Evolutionary conservation across 306 rosid species (phyloP), one percentile per base, ranked within the genome.

Genomic region (Arachis stenosperma): DNA sequence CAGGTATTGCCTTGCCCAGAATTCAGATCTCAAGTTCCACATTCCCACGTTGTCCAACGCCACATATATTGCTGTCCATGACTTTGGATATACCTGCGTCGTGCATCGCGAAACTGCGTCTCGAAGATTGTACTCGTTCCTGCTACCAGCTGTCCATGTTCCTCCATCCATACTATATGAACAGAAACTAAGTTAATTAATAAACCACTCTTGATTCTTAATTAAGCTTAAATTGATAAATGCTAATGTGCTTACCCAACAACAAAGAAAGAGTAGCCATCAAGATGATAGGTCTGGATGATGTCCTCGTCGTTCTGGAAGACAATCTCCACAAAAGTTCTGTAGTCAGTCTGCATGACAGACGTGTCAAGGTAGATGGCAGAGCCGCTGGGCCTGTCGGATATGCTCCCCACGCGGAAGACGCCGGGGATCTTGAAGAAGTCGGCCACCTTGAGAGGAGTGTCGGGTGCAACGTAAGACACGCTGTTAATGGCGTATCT

Each of bases 1-100:
- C 4, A 94, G 89, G 76, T 91, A 94, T 8, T 94, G 99, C 9
- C 99, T 74, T 29, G 90, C 99, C 99, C 99, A 94, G 66, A 76
- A 89, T 83, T 94, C 99, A 17, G 95, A 72, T 87, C 99, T 88
- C 82, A 94, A 65, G 90, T 94, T 89, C 99, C 99, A 94, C 96
- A 94, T 94, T 62, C 99, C 99, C 62, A 94, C 99, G 58, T 94
- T 94, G 82, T 94, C 99, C 6, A 94, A 90, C 0, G 96, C 76
- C 65, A 94, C 54, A 65, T 91, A 67, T 75, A 94, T 84, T 7
- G 97, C 97, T 13, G 93, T 91, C 99, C 99, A 94, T 42, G 99
- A 89, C 64, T 78, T 80, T 40, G 99, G 97, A 81, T 94, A 94
- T 22, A 89, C 97, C 97, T 90, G 99, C 65, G 80, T 75, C 52